Conservation (phyloP, 352 stramenopile genomes). For the Pythium dissimile region DNA sequence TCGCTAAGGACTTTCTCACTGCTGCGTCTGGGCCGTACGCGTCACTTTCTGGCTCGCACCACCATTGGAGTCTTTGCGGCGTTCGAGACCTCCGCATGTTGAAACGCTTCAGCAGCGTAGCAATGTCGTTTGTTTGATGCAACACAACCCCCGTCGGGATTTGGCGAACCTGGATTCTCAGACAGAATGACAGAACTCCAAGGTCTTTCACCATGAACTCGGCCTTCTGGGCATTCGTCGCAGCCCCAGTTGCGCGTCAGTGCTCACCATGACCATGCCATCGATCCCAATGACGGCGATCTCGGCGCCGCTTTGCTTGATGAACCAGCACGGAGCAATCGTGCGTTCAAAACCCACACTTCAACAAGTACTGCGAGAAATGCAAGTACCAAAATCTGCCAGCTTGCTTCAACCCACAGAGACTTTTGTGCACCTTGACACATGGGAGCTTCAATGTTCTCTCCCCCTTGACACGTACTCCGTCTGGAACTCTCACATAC, state of each 20-base stretch:
- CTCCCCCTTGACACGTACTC: slow-evolving; percentile 21
- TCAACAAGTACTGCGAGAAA: slow-evolving; percentile 19
- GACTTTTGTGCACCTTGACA: slow-evolving; percentile 12
- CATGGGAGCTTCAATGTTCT: slow-evolving; percentile 5
- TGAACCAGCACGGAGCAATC: slow-evolving; percentile 14
- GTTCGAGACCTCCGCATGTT: slow-evolving; percentile 13
- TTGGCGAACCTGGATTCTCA: slow-evolving; percentile 16
- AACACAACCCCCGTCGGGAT: slow-evolving; percentile 17
- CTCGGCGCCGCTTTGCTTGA: slow-evolving; percentile 20
- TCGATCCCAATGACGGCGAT: slow-evolving; percentile 24
- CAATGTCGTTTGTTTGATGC: slow-evolving; percentile 17
- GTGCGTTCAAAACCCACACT: slow-evolving; percentile 15
- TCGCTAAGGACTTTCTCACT: slow-evolving; percentile 12
- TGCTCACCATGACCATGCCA: slow-evolving; percentile 19
- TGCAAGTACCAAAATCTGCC: slow-evolving; percentile 18
- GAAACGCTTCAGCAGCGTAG: slow-evolving; percentile 15
- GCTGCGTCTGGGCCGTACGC: slow-evolving; percentile 13
- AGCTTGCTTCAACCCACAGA: slow-evolving; percentile 23
- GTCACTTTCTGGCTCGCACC: slow-evolving; percentile 16
- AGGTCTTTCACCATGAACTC: slow-evolving; percentile 20
- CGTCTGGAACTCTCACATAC: slow-evolving; percentile 16
- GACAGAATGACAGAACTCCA: slow-evolving; percentile 16
- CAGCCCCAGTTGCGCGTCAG: slow-evolving; percentile 16
- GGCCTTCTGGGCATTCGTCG: slow-evolving; percentile 15
- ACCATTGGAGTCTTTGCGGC: slow-evolving; percentile 18